Conservation (phyloP, 805 yeast species). For the Metschnikowia proteae region DNA sequence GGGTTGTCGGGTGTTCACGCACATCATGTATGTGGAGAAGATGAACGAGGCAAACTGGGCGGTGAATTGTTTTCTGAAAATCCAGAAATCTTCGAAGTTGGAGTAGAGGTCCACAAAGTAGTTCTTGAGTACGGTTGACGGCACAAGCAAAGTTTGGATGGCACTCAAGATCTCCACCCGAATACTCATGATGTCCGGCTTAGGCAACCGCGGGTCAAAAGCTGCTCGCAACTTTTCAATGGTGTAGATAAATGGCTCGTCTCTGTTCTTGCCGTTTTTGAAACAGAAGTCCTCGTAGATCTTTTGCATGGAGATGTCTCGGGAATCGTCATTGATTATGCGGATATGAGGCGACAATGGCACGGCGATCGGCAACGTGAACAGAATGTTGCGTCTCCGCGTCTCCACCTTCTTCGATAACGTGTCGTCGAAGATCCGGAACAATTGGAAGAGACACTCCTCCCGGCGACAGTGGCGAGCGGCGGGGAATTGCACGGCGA, state of each 20-base stretch:
- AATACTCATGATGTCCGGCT: conserved; percentile 84
- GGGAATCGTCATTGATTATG: conserved; percentile 75
- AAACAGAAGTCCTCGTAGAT: conserved; percentile 87
- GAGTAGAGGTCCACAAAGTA: conserved; percentile 69
- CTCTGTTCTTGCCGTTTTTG: conserved; percentile 67
- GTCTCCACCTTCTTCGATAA: conserved; percentile 80
- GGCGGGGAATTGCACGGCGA: conserved; percentile 96
- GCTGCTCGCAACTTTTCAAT: conserved; percentile 86
- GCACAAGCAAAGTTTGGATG: conserved; percentile 82
- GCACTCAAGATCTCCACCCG: conserved; percentile 90
- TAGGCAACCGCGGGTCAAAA: conserved; percentile 87
- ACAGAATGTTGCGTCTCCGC: conserved; percentile 76
- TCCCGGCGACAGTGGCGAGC: conserved; percentile 97
- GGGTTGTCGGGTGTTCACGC: conserved; percentile 89
- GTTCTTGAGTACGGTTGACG: conserved; percentile 75
- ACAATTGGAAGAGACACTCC: conserved; percentile 88
- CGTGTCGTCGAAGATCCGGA: conserved; percentile 82
- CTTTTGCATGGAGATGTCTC: conserved; percentile 71
- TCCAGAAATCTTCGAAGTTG: conserved; percentile 91
- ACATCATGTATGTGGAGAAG: conserved; percentile 91
- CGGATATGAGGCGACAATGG: conserved; percentile 95
- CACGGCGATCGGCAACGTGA: conserved; percentile 86
- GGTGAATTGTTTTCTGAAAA: conserved; percentile 91
- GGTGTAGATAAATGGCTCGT: conserved; percentile 85
- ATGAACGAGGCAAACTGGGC: conserved; percentile 92